Base-by-base conservation (phyloP, 2,329 filamentous ascomycete genomes). In the Raffaelea albimanens region DNA sequence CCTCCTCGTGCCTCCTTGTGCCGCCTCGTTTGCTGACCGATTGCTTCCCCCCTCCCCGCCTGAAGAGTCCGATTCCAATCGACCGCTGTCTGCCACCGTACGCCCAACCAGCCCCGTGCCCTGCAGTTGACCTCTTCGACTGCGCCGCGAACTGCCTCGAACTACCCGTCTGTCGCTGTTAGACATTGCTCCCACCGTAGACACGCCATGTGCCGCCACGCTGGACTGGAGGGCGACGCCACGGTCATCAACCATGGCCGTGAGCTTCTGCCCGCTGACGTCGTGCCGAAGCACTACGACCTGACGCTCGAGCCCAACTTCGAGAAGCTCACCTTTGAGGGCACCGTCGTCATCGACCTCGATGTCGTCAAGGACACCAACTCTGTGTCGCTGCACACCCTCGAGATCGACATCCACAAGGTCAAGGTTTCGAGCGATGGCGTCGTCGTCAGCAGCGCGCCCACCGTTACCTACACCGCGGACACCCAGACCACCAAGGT, bases 241-340 rank as follows among this genome's bases (percentile, higher is more conserved):
- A 61, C 61, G 47, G 59, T 60, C 48, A 56, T 64, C 45, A 58
- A 58, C 56, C 31, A 47, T 21, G 81, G 78, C 54, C 83, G 91
- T 58, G 85, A 95, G 71, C 83, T 97, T 55, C 76, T 97, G 58
- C 93, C 91, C 45, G 82, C 83, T 67, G 95, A 96, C 61, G 88
- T 96, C 59, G 85, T 91, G 64, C 90, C 91, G n/a, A 69, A 76
- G 36, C 89, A 97, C 70, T 97, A 97, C 68, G 81, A 95, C 65
- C 69, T 97, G 57, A 93, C 87, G 1, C 75, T 97, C 53, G 93
- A 97, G 70, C 89, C 91, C 47, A 80, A 96, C 70, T 86, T 97
- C 57, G 76, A 85, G 58, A 89, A 84, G 55, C 88, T 93, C 67
- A 88, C 81, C 54, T 97, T 91, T 63, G 78, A 91, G 50, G 91